Conservation (phyloP, 108 stramenopile genomes). For the Cyclostephanos tholiformis region DNA sequence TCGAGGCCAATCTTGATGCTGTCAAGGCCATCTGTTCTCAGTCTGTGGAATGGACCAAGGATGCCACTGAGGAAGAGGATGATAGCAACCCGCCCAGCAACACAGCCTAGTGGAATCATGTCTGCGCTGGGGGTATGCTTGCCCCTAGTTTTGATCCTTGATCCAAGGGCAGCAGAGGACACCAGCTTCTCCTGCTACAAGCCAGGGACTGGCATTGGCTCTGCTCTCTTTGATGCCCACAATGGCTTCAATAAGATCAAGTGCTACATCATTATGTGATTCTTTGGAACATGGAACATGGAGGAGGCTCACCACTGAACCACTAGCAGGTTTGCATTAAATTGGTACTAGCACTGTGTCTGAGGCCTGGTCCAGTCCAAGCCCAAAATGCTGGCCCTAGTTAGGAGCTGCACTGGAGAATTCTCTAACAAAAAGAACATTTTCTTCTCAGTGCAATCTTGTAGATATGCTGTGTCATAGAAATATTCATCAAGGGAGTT, state of each 20-base stretch:
- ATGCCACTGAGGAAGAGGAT: neutral
- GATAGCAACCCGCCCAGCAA: neutral
- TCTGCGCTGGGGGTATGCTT: neutral
- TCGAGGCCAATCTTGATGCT: slow-evolving; percentile 3
- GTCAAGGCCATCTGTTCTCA: neutral
- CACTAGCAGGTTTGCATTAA: neutral
- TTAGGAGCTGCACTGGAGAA: too few species aligned
- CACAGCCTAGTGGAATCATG: neutral
- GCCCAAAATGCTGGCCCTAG: too few species aligned
- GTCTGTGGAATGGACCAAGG: slow-evolving; percentile 3
- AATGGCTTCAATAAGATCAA: slow-evolving; percentile 14
- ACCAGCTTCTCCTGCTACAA: neutral
- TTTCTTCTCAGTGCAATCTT: too few species aligned
- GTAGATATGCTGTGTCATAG: too few species aligned
- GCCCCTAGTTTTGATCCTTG: neutral
- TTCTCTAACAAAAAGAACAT: too few species aligned
- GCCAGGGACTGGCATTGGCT: neutral
- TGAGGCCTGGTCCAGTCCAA: too few species aligned
- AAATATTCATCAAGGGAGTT: too few species aligned
- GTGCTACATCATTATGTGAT: slow-evolving; percentile 6
- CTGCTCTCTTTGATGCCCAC: too few species aligned
- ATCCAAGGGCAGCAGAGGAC: neutral
- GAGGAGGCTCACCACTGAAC: slow-evolving; percentile 7
- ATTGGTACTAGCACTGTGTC: slow-evolving; percentile 14
- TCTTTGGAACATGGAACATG: too few species aligned